phyloP scores from a whole-genome alignment of 2,329 filamentous ascomycete genomes.

The Neoscytalidium dimidiatum region DNA sequence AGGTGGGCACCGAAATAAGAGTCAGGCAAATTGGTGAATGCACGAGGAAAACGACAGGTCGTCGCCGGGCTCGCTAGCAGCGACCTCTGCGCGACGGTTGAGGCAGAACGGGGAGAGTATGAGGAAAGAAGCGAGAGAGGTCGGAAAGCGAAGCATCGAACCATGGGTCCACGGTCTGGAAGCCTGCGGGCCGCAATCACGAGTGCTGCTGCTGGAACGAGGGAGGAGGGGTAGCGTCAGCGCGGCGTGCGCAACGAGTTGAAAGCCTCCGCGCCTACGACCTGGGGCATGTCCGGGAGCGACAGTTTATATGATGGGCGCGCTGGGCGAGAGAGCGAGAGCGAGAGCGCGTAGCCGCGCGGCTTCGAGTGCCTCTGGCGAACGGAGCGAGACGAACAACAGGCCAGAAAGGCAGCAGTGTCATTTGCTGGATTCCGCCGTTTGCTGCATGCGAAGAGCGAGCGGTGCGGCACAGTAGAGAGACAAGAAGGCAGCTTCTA shows the following conservation, averaged over 20 bases:
- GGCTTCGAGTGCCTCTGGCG: background rate
- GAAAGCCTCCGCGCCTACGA: background rate
- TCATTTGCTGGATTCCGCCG: background rate
- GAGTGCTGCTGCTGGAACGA: slow-evolving; percentile 11
- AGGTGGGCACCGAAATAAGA: background rate
- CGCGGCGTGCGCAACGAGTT: slow-evolving; percentile 8
- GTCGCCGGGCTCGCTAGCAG: background rate
- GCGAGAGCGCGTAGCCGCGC: background rate
- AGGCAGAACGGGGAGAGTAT: background rate
- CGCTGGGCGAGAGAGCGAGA: too few relatives aligned
- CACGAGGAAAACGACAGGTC: background rate
- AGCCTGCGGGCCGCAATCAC: slow-evolving; percentile 1
- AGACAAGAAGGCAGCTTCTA: too few relatives aligned
- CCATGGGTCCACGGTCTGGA: background rate
- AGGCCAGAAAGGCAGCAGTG: background rate
- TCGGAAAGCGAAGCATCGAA: background rate
- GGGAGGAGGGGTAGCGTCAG: slow-evolving; percentile 18
- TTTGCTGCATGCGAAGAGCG: background rate
- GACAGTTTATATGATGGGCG: too few relatives aligned
- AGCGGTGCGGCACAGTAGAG: too few relatives aligned
- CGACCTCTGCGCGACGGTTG: background rate
- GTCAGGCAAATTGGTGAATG: background rate
- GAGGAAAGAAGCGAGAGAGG: background rate
- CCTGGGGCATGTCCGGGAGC: background rate
- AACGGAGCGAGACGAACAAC: background rate